Base-by-base conservation (phyloP, 1,284 basidiomycete species). In the Sporisorium iseilematis-ciliati region DNA sequence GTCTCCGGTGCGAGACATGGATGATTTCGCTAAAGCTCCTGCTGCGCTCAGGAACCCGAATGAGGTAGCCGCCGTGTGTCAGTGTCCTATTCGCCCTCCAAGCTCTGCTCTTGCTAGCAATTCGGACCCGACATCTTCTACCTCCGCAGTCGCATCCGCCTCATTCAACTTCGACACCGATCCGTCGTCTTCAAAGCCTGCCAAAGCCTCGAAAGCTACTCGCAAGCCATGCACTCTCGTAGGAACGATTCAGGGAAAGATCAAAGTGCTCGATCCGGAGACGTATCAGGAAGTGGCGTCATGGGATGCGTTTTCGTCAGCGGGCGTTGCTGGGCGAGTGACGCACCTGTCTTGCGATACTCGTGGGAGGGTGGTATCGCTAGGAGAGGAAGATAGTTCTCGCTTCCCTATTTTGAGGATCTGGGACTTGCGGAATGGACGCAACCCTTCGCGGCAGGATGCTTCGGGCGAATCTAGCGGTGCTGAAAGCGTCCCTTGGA, bases 391-490 rank as follows among this genome's bases (percentile, higher is more conserved):
- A 45, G 76, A 73, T 31, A 66, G 61, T 18, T 59, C 63, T 12
- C 65, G 75, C 7, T 78, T 80, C 31, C 81, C 81, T 0, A 54
- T 82, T 7, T 46, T 85, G 48, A 65, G 82, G 20, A 76, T 85
- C 3, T 85, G 83, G 83, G 75, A 83, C 48, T 49, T 85, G 43
- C 63, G 68, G 11, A 62, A 45, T n/a, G 61, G 63, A 41, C 65
- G 65, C 50, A 62, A 18, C 31, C 42, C 72, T 6, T 18, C 42
- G 4, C 54, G 54, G 8, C 46, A 18, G 10, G 56, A 20, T 40
- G 38, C 23, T 35, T 26, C 49, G 7, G 26, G 40, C 7, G 48
- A 61, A 5, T 29, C 50, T 12, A 35, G 41, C 23, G 55, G 58
- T 5, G 23, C n/a, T 29, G 21, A 50, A 54, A 64, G 29, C 18